Base-by-base conservation (phyloP, 2,329 filamentous ascomycete species). In the Botrytis paeoniae region DNA sequence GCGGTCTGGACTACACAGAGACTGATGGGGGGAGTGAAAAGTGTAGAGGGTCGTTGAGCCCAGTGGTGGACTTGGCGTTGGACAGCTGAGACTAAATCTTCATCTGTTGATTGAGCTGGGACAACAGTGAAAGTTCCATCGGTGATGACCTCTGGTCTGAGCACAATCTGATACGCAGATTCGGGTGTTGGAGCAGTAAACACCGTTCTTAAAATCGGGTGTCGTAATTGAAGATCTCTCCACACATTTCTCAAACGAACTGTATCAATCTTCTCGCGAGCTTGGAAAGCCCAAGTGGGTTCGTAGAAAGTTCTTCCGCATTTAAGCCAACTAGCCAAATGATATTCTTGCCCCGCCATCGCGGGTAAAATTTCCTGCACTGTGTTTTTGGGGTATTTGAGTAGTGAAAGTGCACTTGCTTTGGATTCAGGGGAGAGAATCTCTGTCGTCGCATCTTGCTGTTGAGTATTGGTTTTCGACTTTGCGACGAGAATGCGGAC, bases 271-370 rank as follows among this genome's bases (percentile, higher is more conserved):
- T 61, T 70, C 51, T 45, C 68, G 7, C 37, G 51, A 22, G 51
- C 22, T 22, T 70, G 39, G 54, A 70, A 70, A 12, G 68, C 68
- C 68, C 68, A 70, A 6, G 68, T 61, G 3, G 68, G 68, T 61
- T 70, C 54, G 29, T 70, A 70, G 18, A 70, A 70, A 10, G 54
- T 70, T 41, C 68, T 54, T 18, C 68, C 68, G 25, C 35, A 61
- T 16, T 70, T 61, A 1, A 70, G 39, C 54, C 54, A 70, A 10
- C 68, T 70, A 14, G 66, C 51, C 22, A 69, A 37, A 69, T 69
- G 68, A 7, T 61, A 70, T 70, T 70, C 68, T 25, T 70, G 68
- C 16, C 54, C 68, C 12, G 68, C 68, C 45, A 70, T 59, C 37
- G 14, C 32, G 4, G 54, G 68, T 35, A 70, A 25, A 12, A 61